A percentile compares a stretch with the other conserved stretches of the same genome.
Conservation (phyloP, 2,329 filamentous ascomycete genomes). For the Cladosporium sp. region DNA sequence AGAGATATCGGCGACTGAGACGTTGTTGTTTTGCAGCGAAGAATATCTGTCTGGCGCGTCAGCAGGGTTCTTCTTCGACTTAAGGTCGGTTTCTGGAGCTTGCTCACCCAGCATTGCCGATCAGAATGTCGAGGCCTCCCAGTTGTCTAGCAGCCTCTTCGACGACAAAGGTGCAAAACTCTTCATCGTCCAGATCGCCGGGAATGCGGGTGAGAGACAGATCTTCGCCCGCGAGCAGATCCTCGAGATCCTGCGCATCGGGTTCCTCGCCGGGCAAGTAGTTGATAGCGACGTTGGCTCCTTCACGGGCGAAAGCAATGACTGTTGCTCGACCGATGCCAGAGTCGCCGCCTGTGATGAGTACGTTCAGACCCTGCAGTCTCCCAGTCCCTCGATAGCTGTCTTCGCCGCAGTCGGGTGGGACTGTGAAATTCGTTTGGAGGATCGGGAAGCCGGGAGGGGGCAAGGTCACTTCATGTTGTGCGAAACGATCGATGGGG, state of each 20-base stretch:
- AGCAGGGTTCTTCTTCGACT: not conserved
- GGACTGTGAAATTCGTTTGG: constrained; percentile 1
- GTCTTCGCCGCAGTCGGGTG: constrained; percentile 1
- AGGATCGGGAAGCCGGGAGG: constrained; percentile 4
- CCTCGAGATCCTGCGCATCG: constrained; percentile 59
- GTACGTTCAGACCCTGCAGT: constrained; percentile 1
- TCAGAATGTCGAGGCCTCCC: constrained; percentile 71
- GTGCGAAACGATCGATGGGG: not conserved
- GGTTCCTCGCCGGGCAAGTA: constrained; percentile 63
- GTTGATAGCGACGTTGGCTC: constrained; percentile 71
- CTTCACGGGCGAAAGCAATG: constrained; percentile 60
- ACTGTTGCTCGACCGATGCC: constrained; percentile 5
- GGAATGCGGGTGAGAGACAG: constrained; percentile 58
- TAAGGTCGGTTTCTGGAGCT: not conserved
- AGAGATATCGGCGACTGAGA: not conserved
- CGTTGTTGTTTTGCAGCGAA: not conserved
- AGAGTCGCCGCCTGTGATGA: constrained; percentile 4
- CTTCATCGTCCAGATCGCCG: constrained; percentile 64
- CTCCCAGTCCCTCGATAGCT: not conserved
- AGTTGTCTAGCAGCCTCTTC: constrained; percentile 59
- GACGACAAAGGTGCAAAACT: constrained; percentile 62
- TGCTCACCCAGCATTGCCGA: constrained; percentile 72
- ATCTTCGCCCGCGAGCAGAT: constrained; percentile 54
- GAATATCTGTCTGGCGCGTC: not conserved
- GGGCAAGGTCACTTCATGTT: not conserved